A percentile compares a stretch with the other conserved stretches of the same genome.
Evolutionary conservation across 1,284 basidiomycete species (phyloP).

Genomic region (Melampsora larici-populina): DNA sequence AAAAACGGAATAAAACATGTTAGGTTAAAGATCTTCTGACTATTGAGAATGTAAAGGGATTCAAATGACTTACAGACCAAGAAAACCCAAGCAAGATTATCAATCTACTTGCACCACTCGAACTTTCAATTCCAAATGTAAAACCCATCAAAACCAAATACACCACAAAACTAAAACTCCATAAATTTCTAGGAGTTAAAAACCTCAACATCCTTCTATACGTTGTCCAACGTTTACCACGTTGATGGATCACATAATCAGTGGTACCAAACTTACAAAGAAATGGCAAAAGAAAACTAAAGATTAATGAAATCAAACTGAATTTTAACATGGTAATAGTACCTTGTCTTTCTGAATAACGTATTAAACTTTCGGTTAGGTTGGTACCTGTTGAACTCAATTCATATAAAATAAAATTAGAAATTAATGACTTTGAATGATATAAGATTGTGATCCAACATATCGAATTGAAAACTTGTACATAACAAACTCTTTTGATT

Average conservation of each 20-base stretch:
- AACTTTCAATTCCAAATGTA: constrained; percentile 27
- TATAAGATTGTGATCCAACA: constrained; percentile 30
- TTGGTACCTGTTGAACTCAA: not conserved
- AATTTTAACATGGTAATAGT: constrained; percentile 21
- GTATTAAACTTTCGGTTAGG: not conserved
- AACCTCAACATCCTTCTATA: not conserved
- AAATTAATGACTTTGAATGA: constrained; percentile 24
- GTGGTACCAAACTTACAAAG: constrained; percentile 8
- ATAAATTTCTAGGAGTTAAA: constrained; percentile 28
- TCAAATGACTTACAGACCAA: constrained; percentile 3
- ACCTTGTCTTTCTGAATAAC: constrained; percentile 14
- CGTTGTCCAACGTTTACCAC: constrained; percentile 9
- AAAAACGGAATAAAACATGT: not conserved
- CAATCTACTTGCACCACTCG: constrained; percentile 4
- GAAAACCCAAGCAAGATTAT: constrained; percentile 18
- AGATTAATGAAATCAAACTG: constrained; percentile 12
- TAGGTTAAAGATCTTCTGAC: not conserved
- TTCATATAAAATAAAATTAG: constrained; percentile 9
- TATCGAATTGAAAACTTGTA: constrained; percentile 14
- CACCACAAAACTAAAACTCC: constrained; percentile 3
- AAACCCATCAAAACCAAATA: constrained; percentile 22
- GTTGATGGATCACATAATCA: not conserved
- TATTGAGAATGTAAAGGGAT: too few species aligned
- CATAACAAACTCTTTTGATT: constrained; percentile 20
- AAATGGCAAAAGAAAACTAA: constrained; percentile 5